Evolutionary conservation across 2,329 filamentous ascomycete genomes (phyloP).

Genomic region (Clarireedia hainanense): DNA sequence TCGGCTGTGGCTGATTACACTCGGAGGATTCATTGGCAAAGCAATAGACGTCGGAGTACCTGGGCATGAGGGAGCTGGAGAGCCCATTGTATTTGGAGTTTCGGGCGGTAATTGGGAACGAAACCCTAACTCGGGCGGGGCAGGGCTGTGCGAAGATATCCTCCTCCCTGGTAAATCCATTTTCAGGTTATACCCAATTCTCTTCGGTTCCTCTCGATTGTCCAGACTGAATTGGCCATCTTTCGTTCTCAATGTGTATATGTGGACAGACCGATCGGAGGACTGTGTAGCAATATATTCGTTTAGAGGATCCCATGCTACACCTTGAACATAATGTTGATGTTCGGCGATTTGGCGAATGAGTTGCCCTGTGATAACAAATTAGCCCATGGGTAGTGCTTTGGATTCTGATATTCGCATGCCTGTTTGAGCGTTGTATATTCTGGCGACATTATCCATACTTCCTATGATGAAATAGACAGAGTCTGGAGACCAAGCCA

Average conservation of each 20-base stretch:
- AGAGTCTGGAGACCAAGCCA: constrained; percentile 98
- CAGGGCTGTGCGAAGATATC: constrained; percentile 86
- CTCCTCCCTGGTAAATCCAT: constrained; percentile 89
- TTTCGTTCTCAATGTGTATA: constrained; percentile 93
- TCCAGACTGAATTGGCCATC: constrained; percentile 86
- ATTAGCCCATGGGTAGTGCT: neutral
- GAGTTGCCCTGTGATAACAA: constrained; percentile 41
- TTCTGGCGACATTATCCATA: constrained; percentile 97
- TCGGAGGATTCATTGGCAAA: constrained; percentile 92
- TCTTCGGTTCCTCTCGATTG: constrained; percentile 56
- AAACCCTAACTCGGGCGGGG: constrained; percentile 71
- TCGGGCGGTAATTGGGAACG: constrained; percentile 56
- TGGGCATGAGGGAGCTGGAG: constrained; percentile 82
- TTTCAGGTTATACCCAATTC: constrained; percentile 68
- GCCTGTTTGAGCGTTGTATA: constrained; percentile 93
- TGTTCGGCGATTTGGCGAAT: constrained; percentile 95
- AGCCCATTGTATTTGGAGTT: constrained; percentile 54
- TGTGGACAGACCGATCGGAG: constrained; percentile 94
- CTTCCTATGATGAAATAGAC: constrained; percentile 95
- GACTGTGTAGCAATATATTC: constrained; percentile 98
- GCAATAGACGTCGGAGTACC: constrained; percentile 86
- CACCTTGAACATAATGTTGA: constrained; percentile 96
- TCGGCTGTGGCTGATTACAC: constrained; percentile 79
- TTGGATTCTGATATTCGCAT: constrained; percentile 24
- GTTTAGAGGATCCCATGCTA: constrained; percentile 96